phyloP scores from a whole-genome alignment of 768 basidiomycete species.

The Leccinellum luteum region DNA sequence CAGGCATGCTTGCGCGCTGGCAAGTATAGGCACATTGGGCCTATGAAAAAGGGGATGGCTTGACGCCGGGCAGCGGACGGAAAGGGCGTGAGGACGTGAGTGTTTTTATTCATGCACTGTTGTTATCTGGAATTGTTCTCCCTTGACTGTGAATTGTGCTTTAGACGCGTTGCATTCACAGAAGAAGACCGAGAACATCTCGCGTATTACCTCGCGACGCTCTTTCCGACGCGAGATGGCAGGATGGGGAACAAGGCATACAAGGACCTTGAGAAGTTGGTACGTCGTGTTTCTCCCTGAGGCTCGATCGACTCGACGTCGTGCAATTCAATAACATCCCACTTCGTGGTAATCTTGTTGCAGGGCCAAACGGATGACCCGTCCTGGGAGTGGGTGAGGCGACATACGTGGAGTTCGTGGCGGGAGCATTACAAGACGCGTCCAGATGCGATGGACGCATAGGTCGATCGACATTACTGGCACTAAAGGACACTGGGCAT shows the following conservation, averaged over 20 bases:
- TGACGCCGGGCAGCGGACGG: constrained; percentile 8
- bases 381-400: constrained; percentile 37
- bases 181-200: constrained; percentile 42
- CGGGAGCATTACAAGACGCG: constrained; percentile 57
- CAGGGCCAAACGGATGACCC: constrained; percentile 34
- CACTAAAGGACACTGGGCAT: constrained; percentile 16
- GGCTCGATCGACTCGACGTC: too few relatives aligned
- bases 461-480: constrained; percentile 34
- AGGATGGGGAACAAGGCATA: constrained; percentile 51
- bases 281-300: constrained; percentile 27
- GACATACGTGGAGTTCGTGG: constrained; percentile 62
- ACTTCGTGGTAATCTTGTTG: neutral
- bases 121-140: neutral
- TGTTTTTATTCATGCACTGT: neutral
- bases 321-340: neutral
- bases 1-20: constrained; percentile 15
- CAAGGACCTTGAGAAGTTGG: constrained; percentile 44
- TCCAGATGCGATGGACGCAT: constrained; percentile 36
- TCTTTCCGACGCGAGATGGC: constrained; percentile 41
- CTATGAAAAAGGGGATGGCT: constrained; percentile 19
- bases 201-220: constrained; percentile 47
- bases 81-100: constrained; percentile 3
- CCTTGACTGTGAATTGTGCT: too few relatives aligned
- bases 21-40: constrained; percentile 11
- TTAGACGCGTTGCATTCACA: constrained; percentile 33